Base-by-base conservation (phyloP, 345 rosid genomes). In the Chamaenerion angustifolium region DNA sequence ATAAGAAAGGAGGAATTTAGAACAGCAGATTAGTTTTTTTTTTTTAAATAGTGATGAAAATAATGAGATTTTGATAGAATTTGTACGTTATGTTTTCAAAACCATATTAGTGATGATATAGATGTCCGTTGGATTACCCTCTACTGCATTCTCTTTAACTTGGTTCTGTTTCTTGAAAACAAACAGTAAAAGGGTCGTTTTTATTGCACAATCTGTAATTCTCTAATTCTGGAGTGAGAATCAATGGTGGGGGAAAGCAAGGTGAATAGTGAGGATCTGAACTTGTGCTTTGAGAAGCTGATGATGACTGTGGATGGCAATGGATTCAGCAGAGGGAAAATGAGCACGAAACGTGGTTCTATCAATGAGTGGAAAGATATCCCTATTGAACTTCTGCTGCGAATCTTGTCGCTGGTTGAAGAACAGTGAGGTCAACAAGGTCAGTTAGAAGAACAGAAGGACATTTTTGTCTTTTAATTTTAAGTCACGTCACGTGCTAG, bases 281-380 rank as follows among this genome's bases (percentile, higher is more conserved):
- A 82, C 76, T 49, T 49, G 55, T 52, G 73, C 68, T 85, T 83
- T 66, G 79, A 75, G 67, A 76, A 63, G 75, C 65, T 82, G 68
- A 61, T 66, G 73, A 76, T 61, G 88, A 61, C 16, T 55, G 67
- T 56, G 53, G 68, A 31, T 12, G 57, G 49, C 15, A 15, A 49
- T 13, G 48, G 40, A 15, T 13, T 8, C 16, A 11, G 35, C 8
- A 11, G 16, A 14, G 56, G 41, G 52, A 41, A 45, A 18, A 57
- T 51, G 71, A 72, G 65, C 62, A 72, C 76, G 79, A 83, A 76
- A 47, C 79, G 73, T 21, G 52, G 55, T 49, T 71, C 40, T 37
- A 82, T 82, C 53, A 59, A 70, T 1, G 85, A 81, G 56, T 90
- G 98, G 96, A 81, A 76, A 67, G 96, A 90, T 43, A 90, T 90